phyloP scores from a whole-genome alignment of 1,284 basidiomycete genomes.

The Moesziomyces globuligerus region DNA sequence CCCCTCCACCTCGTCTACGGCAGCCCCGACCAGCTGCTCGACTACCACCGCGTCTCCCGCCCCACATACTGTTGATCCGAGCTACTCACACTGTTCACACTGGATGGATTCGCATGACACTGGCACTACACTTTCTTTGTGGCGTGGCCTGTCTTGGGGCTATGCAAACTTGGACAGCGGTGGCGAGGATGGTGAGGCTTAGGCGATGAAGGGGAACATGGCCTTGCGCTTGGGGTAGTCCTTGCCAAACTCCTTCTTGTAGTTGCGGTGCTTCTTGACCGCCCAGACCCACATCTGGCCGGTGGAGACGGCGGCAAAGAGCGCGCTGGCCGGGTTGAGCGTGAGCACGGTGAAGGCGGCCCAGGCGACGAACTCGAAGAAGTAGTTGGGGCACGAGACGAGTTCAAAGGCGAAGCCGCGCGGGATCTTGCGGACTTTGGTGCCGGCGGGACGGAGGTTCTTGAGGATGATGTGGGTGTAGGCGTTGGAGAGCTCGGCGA shows the following conservation, averaged over 20 bases:
- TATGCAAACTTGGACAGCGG: background rate
- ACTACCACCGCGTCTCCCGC: slow-evolving; percentile 57
- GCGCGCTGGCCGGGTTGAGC: slow-evolving; percentile 72
- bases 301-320: slow-evolving; percentile 78
- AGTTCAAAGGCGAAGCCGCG: slow-evolving; percentile 80
- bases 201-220: slow-evolving; percentile 79
- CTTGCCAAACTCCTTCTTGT: slow-evolving; percentile 89
- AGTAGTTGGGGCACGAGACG: slow-evolving; percentile 93
- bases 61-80: slow-evolving; percentile 53
- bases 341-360: slow-evolving; percentile 80
- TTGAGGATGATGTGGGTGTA: slow-evolving; percentile 84
- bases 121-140: slow-evolving; percentile 1
- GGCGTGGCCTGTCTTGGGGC: too few relatives aligned
- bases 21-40: slow-evolving; percentile 55
- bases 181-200: background rate
- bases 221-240: slow-evolving; percentile 83
- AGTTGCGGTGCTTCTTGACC: slow-evolving; percentile 85
- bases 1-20: slow-evolving; percentile 55
- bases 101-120: background rate
- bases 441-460: slow-evolving; percentile 81
- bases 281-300: slow-evolving; percentile 90
- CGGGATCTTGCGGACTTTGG: slow-evolving; percentile 84
- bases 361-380: slow-evolving; percentile 87
- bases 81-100: background rate
- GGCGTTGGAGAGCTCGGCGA: slow-evolving; percentile 87